These are phyloP conservation scores for Coemansia biformis DNA, from an alignment of 192 early-diverging fungal genomes.

Conservation along the genomic window DNA sequence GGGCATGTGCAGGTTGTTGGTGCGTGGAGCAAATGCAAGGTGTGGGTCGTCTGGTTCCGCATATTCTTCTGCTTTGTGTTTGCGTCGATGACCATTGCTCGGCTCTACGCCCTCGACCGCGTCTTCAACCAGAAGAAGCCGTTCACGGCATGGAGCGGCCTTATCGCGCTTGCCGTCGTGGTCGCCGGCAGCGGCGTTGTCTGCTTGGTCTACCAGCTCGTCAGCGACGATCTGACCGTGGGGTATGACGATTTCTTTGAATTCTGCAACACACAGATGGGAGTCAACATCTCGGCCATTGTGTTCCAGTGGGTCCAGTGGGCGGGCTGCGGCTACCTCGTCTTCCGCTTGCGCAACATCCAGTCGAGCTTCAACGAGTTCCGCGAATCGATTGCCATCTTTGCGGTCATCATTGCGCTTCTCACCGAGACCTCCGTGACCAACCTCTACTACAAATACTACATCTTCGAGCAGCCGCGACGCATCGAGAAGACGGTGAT, in stretches of 20 bases:
- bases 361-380: conserved; percentile 46
- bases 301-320: conserved; percentile 29
- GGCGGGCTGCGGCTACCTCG: conserved; percentile 13
- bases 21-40: conserved; percentile 30
- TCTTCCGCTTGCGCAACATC: conserved; percentile 40
- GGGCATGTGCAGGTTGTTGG: conserved; percentile 29
- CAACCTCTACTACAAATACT: conserved; percentile 20
- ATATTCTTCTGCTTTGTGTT: conserved; percentile 35
- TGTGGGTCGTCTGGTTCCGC: conserved; percentile 45
- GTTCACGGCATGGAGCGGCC: conserved; percentile 16
- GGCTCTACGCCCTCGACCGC: conserved; percentile 41
- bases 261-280: conserved; percentile 13
- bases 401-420: conserved; percentile 20
- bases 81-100: conserved; percentile 29
- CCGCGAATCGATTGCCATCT: conserved; percentile 26
- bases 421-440: conserved; percentile 22
- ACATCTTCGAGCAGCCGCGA: conserved; percentile 13
- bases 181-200: conserved; percentile 12
- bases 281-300: conserved; percentile 19
- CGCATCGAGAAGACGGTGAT: conserved; percentile 33
- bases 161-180: conserved; percentile 5
- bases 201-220: conserved; percentile 21
- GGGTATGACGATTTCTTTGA: conserved; percentile 1
- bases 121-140: conserved; percentile 48
- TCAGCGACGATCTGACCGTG: conserved; percentile 11